Evolutionary conservation across 495 filamentous ascomycete species (phyloP).

Genomic region (Trichoderma erinaceum): DNA sequence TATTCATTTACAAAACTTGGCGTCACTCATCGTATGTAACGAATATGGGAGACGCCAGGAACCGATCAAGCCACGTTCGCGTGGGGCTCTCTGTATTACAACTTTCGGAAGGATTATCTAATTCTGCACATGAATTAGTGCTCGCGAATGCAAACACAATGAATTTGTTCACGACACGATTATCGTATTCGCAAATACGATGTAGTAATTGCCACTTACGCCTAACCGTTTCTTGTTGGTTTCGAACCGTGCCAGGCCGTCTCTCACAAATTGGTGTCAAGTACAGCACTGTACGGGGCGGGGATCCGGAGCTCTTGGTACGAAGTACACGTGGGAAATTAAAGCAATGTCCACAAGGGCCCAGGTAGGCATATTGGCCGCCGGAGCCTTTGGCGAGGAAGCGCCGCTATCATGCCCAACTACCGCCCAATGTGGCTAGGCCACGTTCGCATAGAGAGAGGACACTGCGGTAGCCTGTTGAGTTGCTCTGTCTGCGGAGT

Average conservation of each 20-base stretch:
- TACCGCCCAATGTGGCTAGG: conserved; percentile 7
- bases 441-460: neutral
- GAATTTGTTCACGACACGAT: neutral
- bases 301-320: neutral
- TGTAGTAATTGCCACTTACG: neutral
- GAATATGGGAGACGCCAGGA: too few relatives aligned
- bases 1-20: too few relatives aligned
- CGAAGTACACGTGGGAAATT: conserved; percentile 7
- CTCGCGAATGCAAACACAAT: neutral
- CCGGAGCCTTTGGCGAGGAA: neutral
- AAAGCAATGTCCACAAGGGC: conserved; percentile 5
- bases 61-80: too few relatives aligned
- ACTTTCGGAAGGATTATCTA: neutral
- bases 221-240: conserved; percentile 14
- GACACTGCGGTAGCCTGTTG: neutral
- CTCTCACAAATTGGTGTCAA: neutral
- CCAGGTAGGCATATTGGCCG: neutral
- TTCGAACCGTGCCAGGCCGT: neutral
- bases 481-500: neutral
- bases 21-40: too few relatives aligned
- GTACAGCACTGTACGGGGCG: neutral
- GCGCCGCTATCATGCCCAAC: neutral
- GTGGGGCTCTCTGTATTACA: neutral
- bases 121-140: neutral
- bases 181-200: conserved; percentile 5